A percentile compares a stretch with the other conserved stretches of the same genome.
Conservation (phyloP, 225 moss, liverwort and hornwort genomes). For the Pseudisothecium myosuroides region DNA sequence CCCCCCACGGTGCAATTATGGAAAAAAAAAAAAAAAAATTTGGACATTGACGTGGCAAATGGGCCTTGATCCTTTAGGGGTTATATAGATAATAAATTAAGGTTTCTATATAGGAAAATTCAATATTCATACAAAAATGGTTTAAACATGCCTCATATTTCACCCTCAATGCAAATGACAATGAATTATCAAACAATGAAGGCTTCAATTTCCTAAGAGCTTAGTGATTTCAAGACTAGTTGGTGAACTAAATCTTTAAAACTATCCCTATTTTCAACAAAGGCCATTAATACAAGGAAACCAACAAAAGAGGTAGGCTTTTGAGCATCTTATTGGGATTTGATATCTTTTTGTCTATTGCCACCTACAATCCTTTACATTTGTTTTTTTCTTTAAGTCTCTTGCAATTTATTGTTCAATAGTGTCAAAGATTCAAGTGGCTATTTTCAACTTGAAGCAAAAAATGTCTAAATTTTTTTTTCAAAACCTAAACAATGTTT, state of each 20-base stretch:
- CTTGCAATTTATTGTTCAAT: background rate
- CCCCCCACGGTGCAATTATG: too few relatives aligned
- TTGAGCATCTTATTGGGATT: background rate
- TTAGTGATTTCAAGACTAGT: background rate
- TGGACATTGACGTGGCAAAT: too few relatives aligned
- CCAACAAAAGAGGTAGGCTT: background rate
- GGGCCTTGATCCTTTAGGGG: accelerated
- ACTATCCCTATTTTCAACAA: background rate
- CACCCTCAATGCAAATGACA: background rate
- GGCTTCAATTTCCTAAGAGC: background rate
- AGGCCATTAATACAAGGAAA: background rate
- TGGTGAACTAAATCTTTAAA: background rate
- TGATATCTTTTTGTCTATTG: background rate
- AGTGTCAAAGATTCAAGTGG: background rate
- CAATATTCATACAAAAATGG: background rate
- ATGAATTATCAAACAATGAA: background rate
- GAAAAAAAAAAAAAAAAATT: too few relatives aligned
- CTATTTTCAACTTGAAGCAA: background rate
- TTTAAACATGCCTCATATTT: background rate
- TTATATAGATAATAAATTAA: background rate
- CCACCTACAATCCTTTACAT: background rate
- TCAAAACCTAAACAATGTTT: too few relatives aligned
- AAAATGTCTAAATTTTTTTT: too few relatives aligned
- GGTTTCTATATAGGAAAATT: background rate
- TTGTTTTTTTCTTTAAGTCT: background rate